Evolutionary conservation across 208 protist genomes (phyloP).

Genomic region (Acanthamoeba culbertsoni): DNA sequence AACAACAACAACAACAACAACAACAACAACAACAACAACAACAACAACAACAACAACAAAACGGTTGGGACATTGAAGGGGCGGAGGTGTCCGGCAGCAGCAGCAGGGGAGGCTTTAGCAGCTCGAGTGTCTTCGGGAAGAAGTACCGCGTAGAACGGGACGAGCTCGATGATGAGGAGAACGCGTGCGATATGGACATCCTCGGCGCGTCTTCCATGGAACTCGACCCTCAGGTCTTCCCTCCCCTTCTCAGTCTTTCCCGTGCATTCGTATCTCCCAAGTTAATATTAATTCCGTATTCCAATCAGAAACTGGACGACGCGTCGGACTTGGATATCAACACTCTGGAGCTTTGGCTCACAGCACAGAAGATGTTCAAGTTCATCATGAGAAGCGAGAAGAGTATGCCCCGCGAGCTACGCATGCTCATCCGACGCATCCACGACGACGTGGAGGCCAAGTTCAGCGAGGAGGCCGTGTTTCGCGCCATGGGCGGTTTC

Average conservation of each 20-base stretch:
- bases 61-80: background rate
- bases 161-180: background rate
- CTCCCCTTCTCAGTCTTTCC: background rate
- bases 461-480: background rate
- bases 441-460: background rate
- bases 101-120: background rate
- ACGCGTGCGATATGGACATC: background rate
- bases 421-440: slow-evolving; percentile 15
- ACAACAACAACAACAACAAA: background rate
- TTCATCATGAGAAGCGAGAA: background rate
- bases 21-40: no score
- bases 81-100: background rate
- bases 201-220: background rate
- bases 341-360: slow-evolving; percentile 37
- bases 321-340: slow-evolving; percentile 34
- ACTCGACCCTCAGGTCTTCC: background rate
- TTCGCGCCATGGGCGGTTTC: slow-evolving; percentile 36
- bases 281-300: no score
- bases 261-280: no score
- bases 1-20: no score
- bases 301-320: slow-evolving; percentile 14
- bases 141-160: background rate
- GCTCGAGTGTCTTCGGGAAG: background rate
- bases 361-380: slow-evolving; percentile 21
- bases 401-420: background rate